Evolutionary conservation across 345 rosid genomes (phyloP), one percentile per base, ranked within the genome.

Genomic region (Lepidium aucheri): DNA sequence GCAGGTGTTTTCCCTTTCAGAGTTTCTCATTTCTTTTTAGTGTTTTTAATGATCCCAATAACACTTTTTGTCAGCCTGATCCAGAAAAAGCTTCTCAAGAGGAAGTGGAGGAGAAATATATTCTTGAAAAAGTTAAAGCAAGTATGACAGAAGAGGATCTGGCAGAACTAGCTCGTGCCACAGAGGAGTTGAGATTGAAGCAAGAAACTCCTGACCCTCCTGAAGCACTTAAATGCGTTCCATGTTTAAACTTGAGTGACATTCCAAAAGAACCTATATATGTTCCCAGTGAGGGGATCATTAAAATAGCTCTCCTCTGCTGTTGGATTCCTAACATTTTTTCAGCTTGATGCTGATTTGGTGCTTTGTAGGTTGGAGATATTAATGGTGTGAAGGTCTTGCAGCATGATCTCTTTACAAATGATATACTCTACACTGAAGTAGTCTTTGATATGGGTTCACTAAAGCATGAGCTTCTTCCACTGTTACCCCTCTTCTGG

Each of bases 181-280:
- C 98, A 1, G 81, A 85, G 70, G 95, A 86, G 76, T 82, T 88
- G 69, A 84, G 80, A 70, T 68, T 88, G 76, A 90, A 84, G 81
- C 97, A 90, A 73, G 96, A 90, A 79, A 90, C 97, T 73, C 98
- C 96, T 53, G 96, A 93, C 34, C 84, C 98, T 73, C 92, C 95
- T 11, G 92, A 90, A 80, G 95, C 95, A 60, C 77, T 93, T 59
- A 84, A 69, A 83, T 58, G 80, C 50, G 92, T 90, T 67, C 97
- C 97, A 40, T 73, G 95, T 78, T 86, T 90, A 28, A 79, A 78
- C 58, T 76, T 93, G 38, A 15, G 34, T 53, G 98, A 90, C 80
- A 93, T 93, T 67, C 92, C 98, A 24, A 93, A 85, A 78, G 87
- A 88, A 80, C 90, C 96, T 47, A 83, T 60, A 22, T 71, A 18